A percentile compares a stretch with the other conserved stretches of the same genome.
Conservation (phyloP, 228 moss, liverwort and hornwort genomes). For the Sphagnum magellanicum region DNA sequence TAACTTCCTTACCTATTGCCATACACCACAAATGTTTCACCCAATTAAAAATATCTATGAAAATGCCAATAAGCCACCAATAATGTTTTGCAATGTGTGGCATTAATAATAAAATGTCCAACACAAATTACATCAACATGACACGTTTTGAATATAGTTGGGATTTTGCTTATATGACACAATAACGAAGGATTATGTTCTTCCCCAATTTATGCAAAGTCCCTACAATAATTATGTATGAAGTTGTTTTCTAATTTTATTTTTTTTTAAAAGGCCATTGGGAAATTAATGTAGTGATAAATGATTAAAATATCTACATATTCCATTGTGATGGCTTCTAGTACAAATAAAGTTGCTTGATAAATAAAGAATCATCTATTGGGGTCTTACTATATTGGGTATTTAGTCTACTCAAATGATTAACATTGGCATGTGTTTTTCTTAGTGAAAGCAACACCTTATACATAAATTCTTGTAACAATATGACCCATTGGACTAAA, state of each 20-base stretch:
- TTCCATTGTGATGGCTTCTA: background rate
- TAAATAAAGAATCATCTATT: background rate
- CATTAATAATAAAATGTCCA: background rate
- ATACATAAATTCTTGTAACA: slow-evolving; percentile 5
- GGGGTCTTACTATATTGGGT: background rate
- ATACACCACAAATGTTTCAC: background rate
- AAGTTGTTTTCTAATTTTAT: background rate
- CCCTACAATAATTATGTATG: background rate
- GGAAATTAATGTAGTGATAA: background rate
- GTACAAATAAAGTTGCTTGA: background rate
- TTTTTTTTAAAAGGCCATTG: background rate
- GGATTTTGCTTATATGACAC: background rate
- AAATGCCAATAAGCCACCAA: background rate
- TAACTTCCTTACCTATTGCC: background rate
- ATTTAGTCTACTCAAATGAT: background rate
- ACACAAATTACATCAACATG: background rate
- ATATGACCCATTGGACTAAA: background rate
- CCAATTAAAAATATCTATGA: background rate
- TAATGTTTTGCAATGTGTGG: background rate
- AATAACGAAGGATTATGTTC: background rate
- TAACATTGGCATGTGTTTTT: slow-evolving; percentile 4
- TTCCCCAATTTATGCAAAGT: background rate
- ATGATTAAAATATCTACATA: slow-evolving; percentile 1
- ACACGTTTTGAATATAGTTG: background rate
- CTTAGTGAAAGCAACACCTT: background rate